Evolutionary conservation across 495 filamentous ascomycete genomes (phyloP), one percentile per base, ranked within the genome.

Genomic region (Penicillium diatomitis): DNA sequence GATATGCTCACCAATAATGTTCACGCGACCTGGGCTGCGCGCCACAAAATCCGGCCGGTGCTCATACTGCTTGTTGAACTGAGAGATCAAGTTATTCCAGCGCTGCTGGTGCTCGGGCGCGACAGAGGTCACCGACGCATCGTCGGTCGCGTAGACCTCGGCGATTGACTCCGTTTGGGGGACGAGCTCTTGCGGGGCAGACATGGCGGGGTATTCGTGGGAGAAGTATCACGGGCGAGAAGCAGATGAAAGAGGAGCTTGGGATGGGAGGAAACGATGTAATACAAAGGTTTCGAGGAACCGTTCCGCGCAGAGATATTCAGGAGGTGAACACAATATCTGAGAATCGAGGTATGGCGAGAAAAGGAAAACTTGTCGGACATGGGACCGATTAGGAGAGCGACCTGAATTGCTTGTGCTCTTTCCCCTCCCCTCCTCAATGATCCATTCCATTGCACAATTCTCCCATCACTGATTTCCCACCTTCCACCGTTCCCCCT

Each of bases 1-100:
- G 60, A 98, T 96, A 70, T 98, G 92, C 74, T 98, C 92, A 62
- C 92, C 92, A 58, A 98, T 96, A 64, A 98, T 92, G 74, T 97
- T 97, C 51, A 98, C 92, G 49, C 92, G 79, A 44, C 92, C 92
- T 0, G 92, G 92, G 49, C 89, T 94, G 41, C 92, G 81, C 2
- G 92, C 79, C 5, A 97, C 80, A 57, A 96, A 97, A 38, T 88
- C 78, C 3, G 90, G 82, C 8, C 66, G 71, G 36, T 78, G 74
- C 49, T 78, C 81, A 69, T 90, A 96, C n/a, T 62, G 69, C 50
- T 81, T 71, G 57, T 82, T 69, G 66, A 98, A 98, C 49, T 78
- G 78, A 34, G 72, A 67, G 31, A 90, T 67, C 10, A 98, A 78
- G 28, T 62, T 67, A 36, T 84, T 75, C 83, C 89, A 97, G 61